phyloP scores from a whole-genome alignment of 192 early-diverging fungal genomes.

The Phycomyces nitens region DNA sequence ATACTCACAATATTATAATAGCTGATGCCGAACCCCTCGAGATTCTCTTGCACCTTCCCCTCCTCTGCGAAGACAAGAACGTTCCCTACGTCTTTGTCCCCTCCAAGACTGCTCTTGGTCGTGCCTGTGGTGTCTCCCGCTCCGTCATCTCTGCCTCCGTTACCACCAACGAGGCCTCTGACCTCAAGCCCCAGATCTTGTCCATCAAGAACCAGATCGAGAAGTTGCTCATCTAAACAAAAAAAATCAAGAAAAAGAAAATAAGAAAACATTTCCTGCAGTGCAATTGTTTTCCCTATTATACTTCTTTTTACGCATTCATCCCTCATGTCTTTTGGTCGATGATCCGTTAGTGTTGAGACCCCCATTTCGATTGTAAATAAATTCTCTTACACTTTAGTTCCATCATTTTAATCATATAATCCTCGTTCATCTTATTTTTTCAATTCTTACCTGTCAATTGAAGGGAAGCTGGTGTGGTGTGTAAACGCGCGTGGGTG shows the following conservation, averaged over 20 bases:
- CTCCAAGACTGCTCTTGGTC: constrained; percentile 92
- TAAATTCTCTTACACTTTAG: too few species aligned
- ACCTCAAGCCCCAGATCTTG: constrained; percentile 90
- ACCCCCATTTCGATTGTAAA: too few species aligned
- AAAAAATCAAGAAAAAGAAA: not conserved
- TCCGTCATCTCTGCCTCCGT: constrained; percentile 90
- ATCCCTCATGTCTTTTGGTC: too few species aligned
- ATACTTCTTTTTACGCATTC: too few species aligned
- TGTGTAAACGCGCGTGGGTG: too few species aligned
- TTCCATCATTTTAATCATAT: too few species aligned
- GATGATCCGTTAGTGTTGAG: too few species aligned
- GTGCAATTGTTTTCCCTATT: not conserved
- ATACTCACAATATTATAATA: constrained; percentile 1
- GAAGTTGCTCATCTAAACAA: constrained; percentile 78
- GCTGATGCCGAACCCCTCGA: constrained; percentile 98
- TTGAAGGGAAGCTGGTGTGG: too few species aligned
- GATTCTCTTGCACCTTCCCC: constrained; percentile 94
- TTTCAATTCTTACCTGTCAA: too few species aligned
- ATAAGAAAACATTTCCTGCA: not conserved
- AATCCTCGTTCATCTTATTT: too few species aligned
- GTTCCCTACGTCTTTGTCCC: constrained; percentile 99
- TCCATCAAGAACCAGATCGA: constrained; percentile 91
- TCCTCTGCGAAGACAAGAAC: constrained; percentile 99
- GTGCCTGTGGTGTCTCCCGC: constrained; percentile 96
- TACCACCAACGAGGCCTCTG: constrained; percentile 96